phyloP scores from a whole-genome alignment of 2,329 filamentous ascomycete genomes.

The Diaporthe humulicola region DNA sequence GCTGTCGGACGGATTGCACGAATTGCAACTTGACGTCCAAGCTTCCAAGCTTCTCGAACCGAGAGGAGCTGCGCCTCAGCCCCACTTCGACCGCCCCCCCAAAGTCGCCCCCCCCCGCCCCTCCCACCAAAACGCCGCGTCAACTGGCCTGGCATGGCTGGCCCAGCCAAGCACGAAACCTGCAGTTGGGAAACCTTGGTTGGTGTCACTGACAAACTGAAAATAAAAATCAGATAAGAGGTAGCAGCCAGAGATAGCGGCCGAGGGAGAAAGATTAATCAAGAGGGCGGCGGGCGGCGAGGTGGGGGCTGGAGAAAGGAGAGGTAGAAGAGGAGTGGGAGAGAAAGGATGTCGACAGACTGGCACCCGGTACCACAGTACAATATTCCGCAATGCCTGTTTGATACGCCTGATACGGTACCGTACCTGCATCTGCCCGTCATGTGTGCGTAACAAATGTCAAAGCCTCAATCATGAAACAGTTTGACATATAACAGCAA shows the following conservation, averaged over 20 bases:
- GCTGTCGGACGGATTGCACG: constrained; percentile 3
- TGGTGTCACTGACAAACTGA: background rate
- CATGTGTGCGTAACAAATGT: background rate
- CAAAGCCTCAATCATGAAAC: constrained; percentile 19
- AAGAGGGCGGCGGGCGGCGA: background rate
- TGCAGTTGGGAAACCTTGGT: background rate
- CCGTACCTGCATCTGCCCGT: constrained; percentile 17
- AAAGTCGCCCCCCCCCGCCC: background rate
- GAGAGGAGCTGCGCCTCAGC: constrained; percentile 26
- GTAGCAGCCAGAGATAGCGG: background rate
- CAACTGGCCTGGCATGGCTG: background rate
- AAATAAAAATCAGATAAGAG: background rate
- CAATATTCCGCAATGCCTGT: constrained; percentile 2
- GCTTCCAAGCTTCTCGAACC: constrained; percentile 24
- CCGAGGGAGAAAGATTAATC: no score
- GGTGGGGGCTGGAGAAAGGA: background rate
- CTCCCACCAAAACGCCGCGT: constrained; percentile 16
- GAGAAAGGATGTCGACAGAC: background rate
- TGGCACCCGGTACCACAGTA: no score
- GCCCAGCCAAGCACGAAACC: constrained; percentile 13
- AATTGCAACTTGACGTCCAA: constrained; percentile 21
- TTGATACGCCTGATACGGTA: background rate
- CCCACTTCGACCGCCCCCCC: background rate
- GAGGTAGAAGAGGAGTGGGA: background rate
- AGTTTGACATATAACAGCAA: constrained; percentile 4